Evolutionary conservation across 2,329 filamentous ascomycete genomes (phyloP).

Genomic region (Verticillium nonalfalfae): DNA sequence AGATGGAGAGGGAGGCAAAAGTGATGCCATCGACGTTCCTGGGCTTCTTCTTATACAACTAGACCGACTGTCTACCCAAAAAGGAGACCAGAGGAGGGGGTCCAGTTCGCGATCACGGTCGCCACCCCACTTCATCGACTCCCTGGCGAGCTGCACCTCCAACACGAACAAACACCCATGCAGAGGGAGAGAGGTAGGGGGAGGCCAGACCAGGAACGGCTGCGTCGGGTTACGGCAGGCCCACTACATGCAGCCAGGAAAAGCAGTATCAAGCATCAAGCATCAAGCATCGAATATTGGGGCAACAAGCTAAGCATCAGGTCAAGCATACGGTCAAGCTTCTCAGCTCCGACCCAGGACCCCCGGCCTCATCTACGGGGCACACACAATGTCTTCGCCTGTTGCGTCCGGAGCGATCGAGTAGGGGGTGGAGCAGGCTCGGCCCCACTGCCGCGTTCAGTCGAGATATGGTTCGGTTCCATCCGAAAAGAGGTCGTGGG

Average conservation of each 20-base stretch:
- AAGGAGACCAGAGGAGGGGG: neutral
- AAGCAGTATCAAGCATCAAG: neutral
- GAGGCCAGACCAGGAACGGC: neutral
- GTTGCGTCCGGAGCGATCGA: neutral
- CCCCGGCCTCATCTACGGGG: neutral
- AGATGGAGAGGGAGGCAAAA: neutral
- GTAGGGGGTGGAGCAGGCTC: neutral
- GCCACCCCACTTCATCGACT: neutral
- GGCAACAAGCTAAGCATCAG: neutral
- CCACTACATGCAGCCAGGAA: neutral
- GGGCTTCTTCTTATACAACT: neutral
- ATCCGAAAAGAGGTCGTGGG: neutral
- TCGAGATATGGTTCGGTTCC: neutral
- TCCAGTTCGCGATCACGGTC: neutral
- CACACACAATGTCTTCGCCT: neutral
- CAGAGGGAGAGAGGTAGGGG: neutral
- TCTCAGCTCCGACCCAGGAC: neutral
- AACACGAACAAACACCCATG: neutral
- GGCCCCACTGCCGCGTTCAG: neutral
- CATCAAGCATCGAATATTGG: neutral
- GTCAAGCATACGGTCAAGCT: neutral
- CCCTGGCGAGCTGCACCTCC: too few species aligned
- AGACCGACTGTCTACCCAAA: neutral
- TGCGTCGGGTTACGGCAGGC: neutral
- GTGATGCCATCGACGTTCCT: neutral